A percentile compares a stretch with the other conserved stretches of the same genome.
phyloP scores from a whole-genome alignment of 352 stramenopile genomes.

The Pythium apleroticum region DNA sequence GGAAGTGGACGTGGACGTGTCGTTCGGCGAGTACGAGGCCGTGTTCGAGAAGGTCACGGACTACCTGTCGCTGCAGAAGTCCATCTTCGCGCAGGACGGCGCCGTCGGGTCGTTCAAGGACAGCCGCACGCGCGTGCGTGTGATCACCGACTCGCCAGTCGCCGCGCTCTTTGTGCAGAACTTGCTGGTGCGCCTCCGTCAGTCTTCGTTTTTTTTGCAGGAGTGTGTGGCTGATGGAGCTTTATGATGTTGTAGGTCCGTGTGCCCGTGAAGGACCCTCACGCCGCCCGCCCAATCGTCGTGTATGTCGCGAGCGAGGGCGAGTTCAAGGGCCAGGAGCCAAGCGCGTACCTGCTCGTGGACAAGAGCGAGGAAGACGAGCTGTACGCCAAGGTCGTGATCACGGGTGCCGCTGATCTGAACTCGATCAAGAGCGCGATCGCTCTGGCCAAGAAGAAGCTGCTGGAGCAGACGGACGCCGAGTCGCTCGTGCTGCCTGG shows the following conservation, averaged over 20 bases:
- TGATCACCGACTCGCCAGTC: slow-evolving; percentile 77
- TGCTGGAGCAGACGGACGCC: slow-evolving; percentile 50
- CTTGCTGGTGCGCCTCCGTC: slow-evolving; percentile 49
- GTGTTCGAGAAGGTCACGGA: slow-evolving; percentile 73
- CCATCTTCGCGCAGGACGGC: slow-evolving; percentile 73
- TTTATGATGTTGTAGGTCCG: slow-evolving; percentile 29
- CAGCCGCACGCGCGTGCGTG: slow-evolving; percentile 68
- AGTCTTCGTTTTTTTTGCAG: no score
- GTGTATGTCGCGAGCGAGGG: slow-evolving; percentile 66
- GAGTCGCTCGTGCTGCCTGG: slow-evolving; percentile 55
- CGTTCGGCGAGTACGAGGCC: slow-evolving; percentile 66
- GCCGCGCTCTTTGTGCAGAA: slow-evolving; percentile 72
- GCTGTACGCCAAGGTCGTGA: slow-evolving; percentile 70
- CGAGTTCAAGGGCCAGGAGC: slow-evolving; percentile 60
- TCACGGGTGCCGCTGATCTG: slow-evolving; percentile 57
- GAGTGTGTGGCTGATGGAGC: background rate
- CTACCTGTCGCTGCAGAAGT: slow-evolving; percentile 55
- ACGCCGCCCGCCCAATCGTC: slow-evolving; percentile 75
- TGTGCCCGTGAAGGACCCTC: slow-evolving; percentile 60
- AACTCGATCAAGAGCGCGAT: slow-evolving; percentile 54
- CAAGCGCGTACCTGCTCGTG: slow-evolving; percentile 55
- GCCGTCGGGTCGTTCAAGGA: slow-evolving; percentile 78
- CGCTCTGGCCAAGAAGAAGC: slow-evolving; percentile 72
- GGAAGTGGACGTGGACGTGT: slow-evolving; percentile 65
- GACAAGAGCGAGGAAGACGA: slow-evolving; percentile 66